These are phyloP conservation scores for Eutypa lata DNA, from an alignment of 2,329 filamentous ascomycete species.

Conservation along the genomic window DNA sequence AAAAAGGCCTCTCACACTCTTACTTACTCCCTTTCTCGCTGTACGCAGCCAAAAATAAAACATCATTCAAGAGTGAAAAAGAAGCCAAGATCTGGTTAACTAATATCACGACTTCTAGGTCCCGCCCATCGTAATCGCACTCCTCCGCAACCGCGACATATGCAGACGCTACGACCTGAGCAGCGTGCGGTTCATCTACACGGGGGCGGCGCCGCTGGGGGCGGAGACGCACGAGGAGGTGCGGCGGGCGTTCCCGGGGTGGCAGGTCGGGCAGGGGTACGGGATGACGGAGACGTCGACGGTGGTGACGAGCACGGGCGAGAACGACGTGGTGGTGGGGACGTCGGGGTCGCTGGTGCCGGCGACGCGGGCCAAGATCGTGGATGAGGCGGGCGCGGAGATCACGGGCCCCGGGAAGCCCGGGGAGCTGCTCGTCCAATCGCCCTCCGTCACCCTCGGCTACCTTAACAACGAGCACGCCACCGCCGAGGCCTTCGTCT, in stretches of 20 bases:
- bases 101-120: too few relatives aligned
- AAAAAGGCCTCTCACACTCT: neutral
- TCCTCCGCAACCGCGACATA: conserved; percentile 62
- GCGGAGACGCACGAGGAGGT: conserved; percentile 65
- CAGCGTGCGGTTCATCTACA: conserved; percentile 63
- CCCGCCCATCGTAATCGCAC: conserved; percentile 76
- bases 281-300: conserved; percentile 78
- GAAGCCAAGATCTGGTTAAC: too few relatives aligned
- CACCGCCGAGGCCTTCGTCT: conserved; percentile 73
- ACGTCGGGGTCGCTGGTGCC: conserved; percentile 71
- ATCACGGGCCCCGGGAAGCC: conserved; percentile 63
- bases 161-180: conserved; percentile 69
- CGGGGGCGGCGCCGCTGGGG: conserved; percentile 75
- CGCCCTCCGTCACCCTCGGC: conserved; percentile 73
- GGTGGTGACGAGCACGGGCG: conserved; percentile 59
- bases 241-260: conserved; percentile 40
- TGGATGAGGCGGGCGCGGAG: conserved; percentile 67
- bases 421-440: conserved; percentile 78
- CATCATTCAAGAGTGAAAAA: too few relatives aligned
- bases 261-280: conserved; percentile 65
- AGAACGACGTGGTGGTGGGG: conserved; percentile 65
- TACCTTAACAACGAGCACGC: conserved; percentile 86
- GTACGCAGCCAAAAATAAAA: too few relatives aligned
- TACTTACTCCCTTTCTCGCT: neutral
- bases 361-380: conserved; percentile 60